These are phyloP conservation scores for Podaxis sp. DNA, from an alignment of 768 basidiomycete genomes.

Conservation along the genomic window DNA sequence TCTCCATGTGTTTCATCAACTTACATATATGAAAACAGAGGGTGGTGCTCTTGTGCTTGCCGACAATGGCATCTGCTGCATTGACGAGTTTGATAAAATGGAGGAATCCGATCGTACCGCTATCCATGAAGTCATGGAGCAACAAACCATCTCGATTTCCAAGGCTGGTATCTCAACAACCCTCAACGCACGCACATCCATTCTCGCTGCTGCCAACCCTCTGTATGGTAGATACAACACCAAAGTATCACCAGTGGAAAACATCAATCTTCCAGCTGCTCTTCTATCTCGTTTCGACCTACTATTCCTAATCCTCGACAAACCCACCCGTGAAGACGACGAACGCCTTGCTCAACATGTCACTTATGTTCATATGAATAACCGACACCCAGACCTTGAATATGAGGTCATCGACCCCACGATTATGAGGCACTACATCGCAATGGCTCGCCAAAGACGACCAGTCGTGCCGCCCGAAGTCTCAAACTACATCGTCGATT, in stretches of 20 bases:
- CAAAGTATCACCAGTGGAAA: constrained; percentile 96
- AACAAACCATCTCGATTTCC: constrained; percentile 99
- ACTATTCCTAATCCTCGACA: constrained; percentile 95
- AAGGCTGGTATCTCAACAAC: constrained; percentile 99
- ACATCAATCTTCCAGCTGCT: constrained; percentile 98
- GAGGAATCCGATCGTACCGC: constrained; percentile 96
- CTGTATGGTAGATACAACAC: constrained; percentile 98
- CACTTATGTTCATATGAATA: constrained; percentile 98
- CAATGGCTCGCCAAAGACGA: constrained; percentile 81
- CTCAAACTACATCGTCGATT: constrained; percentile 91
- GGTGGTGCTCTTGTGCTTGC: constrained; percentile 98
- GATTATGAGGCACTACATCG: constrained; percentile 97
- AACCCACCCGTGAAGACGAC: constrained; percentile 92
- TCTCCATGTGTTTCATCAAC: neutral
- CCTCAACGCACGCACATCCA: constrained; percentile 94
- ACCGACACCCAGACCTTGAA: constrained; percentile 81
- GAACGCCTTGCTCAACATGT: constrained; percentile 96
- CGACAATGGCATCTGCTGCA: constrained; percentile 99
- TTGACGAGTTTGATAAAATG: constrained; percentile 99
- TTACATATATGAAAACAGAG: constrained; percentile 53
- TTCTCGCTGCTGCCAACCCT: constrained; percentile 97
- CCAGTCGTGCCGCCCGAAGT: constrained; percentile 89
- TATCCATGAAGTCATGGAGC: constrained; percentile 99
- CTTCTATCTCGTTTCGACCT: constrained; percentile 95
- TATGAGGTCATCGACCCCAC: constrained; percentile 82